Conservation (phyloP, 345 rosid species). For the Brassica carinata region DNA sequence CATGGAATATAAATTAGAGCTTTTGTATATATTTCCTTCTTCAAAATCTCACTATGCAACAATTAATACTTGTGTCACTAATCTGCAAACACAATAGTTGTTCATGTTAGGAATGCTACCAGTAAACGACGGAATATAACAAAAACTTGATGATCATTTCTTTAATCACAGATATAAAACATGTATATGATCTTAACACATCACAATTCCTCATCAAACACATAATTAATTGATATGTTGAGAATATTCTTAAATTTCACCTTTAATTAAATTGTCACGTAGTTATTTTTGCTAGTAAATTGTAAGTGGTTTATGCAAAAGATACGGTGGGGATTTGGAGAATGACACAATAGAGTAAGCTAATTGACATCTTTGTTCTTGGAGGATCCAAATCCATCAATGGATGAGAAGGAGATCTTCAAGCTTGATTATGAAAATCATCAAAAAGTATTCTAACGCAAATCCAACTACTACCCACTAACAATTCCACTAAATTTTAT, state of each 20-base stretch:
- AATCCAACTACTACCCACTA: conserved; percentile 44
- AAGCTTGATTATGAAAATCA: conserved; percentile 32
- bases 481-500: conserved; percentile 35
- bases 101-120: background rate
- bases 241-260: conserved; percentile 30
- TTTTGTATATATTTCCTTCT: background rate
- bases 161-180: background rate
- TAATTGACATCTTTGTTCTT: conserved; percentile 35
- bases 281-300: conserved; percentile 15
- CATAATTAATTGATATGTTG: conserved; percentile 8
- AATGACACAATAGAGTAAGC: conserved; percentile 37
- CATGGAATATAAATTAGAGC: background rate
- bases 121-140: background rate
- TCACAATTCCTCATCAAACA: conserved; percentile 5
- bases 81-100: background rate
- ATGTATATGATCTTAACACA: conserved; percentile 5
- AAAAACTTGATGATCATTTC: background rate
- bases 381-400: conserved; percentile 37
- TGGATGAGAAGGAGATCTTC: conserved; percentile 43
- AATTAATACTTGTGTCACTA: background rate
- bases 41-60: conserved; percentile 4
- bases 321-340: conserved; percentile 19
- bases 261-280: conserved; percentile 22
- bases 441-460: conserved; percentile 36
- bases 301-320: conserved; percentile 35